Evolutionary conservation across 2,329 filamentous ascomycete species (phyloP), one percentile per base, ranked within the genome.

Genomic region (Lasiodiplodia sp.): DNA sequence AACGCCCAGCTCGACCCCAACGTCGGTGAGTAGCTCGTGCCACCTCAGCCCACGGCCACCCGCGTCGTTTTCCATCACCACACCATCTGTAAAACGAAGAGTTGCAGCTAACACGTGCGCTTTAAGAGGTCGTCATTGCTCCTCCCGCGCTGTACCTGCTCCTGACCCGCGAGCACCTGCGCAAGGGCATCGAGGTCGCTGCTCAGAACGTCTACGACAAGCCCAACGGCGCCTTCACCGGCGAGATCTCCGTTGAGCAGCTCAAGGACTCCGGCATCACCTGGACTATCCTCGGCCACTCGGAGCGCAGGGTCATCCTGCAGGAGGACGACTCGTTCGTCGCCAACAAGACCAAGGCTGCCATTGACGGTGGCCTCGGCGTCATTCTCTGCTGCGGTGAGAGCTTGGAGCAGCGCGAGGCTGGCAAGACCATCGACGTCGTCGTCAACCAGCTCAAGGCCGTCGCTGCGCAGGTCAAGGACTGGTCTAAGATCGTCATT

Each of bases 371-470:
- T 77, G 95, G 94, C 71, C 80, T 99, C 73, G 87, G 89, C 74
- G 96, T 98, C 78, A 97, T 99, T 83, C 92, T 97, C 85, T 99
- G 96, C 90, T 96, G 93, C 81, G 96, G 96, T 76, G 96, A 99
- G 90, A 93, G 90, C 75, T 88, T 98, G 72, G 92, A 97, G 88
- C 90, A 97, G 86, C 91, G 95, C 74, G 94, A 97, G 86, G 87
- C 88, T 72, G 87, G 87, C 81, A 90, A 92, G 86, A 98, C 95
- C 72, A 91, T 96, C 78, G 89, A 92, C 63, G 91, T 96, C 72
- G 92, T 96, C 77, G 96, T 92, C 75, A 85, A 84, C 73, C 96
- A 99, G 87, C 88, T 99, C 76, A 87, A 89, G 72, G 94, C 94
- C 73, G 92, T 95, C 72, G 88, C 88, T 68, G 90, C 94, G 81